phyloP scores from a whole-genome alignment of 148 eudicot genomes.

The Fagopyrum homotropicum region DNA sequence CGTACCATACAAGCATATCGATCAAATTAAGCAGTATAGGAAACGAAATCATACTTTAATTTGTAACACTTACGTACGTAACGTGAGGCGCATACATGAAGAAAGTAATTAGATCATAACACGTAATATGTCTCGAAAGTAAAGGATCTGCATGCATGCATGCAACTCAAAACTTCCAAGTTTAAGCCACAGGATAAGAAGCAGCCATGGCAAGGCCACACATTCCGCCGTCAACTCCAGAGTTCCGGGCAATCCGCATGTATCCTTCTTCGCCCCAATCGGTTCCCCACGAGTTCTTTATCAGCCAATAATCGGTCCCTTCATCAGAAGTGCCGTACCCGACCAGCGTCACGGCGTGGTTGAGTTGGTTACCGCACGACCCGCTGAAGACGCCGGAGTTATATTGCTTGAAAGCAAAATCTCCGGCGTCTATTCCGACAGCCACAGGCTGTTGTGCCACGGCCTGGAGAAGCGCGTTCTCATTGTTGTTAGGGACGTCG shows the following conservation, averaged over 20 bases:
- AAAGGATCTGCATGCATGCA: too few species aligned
- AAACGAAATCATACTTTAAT: too few species aligned
- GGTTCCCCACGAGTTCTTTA: conserved; percentile 48
- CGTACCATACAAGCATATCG: too few species aligned
- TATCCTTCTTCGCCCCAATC: conserved; percentile 48
- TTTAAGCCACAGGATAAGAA: conserved; percentile 41
- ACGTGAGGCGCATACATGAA: too few species aligned
- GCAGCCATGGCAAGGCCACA: conserved; percentile 53
- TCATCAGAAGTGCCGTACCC: conserved; percentile 26
- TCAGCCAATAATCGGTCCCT: conserved; percentile 37
- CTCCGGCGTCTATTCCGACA: conserved; percentile 27
- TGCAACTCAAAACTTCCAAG: background rate
- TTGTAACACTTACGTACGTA: too few species aligned
- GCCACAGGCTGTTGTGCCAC: conserved; percentile 46
- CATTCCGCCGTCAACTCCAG: conserved; percentile 27
- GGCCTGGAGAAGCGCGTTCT: conserved; percentile 31
- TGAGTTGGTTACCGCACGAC: conserved; percentile 24
- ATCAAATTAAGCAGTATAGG: too few species aligned
- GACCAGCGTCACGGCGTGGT: conserved; percentile 34
- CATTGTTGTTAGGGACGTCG: conserved; percentile 30
- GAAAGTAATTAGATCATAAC: too few species aligned
- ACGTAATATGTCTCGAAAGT: too few species aligned
- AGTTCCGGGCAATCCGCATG: conserved; percentile 32
- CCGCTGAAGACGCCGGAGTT: conserved; percentile 34
- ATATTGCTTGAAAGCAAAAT: conserved; percentile 29